Evolutionary conservation across 192 early-diverging fungal genomes (phyloP), one percentile per base, ranked within the genome.

Genomic region (Rhizophlyctis rosea): DNA sequence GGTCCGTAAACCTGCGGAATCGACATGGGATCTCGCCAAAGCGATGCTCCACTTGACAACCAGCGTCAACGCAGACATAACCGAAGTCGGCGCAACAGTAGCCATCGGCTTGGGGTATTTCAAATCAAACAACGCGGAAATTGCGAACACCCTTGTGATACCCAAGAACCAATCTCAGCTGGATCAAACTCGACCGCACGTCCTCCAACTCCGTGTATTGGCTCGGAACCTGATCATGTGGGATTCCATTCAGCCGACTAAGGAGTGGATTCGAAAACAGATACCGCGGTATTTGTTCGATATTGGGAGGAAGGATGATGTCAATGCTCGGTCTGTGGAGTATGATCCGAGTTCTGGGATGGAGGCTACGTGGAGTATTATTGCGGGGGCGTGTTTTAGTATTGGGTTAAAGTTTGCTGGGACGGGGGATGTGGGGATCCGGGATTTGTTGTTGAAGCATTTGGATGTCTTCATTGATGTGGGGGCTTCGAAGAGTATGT

Each of bases 71-170:
- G 50, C 83, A 18, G 81, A 82, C 34, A 52, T 81, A 4, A 80
- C 82, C 0, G 74, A 82, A 5, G 69, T 76, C 14, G 85, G 87
- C n/a, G 84, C 90, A 0, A 84, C 85, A 7, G 82, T 94, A 27
- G 95, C 95, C 0, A 69, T 98, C 18, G 92, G 86, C 0, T 73
- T 98, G 23, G 87, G 89, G 67, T 95, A 86, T 61, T 73, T 98
- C 34, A 91, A 89, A 39, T 89, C 92, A 18, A 83, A 88, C 67
- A 86, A 93, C 59, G 30, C 47, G 4, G 57, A 70, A 18, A 76
- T 91, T 0, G 92, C 93, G 0, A 65, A 81, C 3, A 80, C 81
- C 16, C 74, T 98, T 29, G 64, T 64, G 25, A 57, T 91, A 0
- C 90, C 91, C 3, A 65, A 69, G 30, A 82, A 85, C 0, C 34